These are phyloP conservation scores for Alternaria conjuncta DNA, from an alignment of 2,329 filamentous ascomycete genomes.

Conservation along the genomic window DNA sequence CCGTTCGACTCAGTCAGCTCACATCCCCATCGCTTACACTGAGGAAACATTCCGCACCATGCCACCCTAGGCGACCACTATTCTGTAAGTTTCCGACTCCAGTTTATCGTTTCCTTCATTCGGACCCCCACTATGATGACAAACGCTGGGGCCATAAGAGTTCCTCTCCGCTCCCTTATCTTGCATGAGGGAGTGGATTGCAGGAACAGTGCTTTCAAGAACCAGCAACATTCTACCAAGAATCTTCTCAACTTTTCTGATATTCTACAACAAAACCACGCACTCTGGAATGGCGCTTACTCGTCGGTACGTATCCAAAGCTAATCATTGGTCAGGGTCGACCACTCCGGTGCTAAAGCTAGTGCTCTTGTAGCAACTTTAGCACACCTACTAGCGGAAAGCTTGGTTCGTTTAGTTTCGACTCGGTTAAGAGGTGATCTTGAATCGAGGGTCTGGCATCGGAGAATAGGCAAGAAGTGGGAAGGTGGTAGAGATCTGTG, in stretches of 20 bases:
- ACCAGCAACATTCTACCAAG: slow-evolving; percentile 24
- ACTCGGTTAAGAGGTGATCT: not conserved
- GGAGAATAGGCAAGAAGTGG: not conserved
- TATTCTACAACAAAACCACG: not conserved
- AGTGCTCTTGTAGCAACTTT: not conserved
- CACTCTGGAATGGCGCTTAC: not conserved
- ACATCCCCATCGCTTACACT: not conserved
- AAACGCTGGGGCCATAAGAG: slow-evolving; percentile 46
- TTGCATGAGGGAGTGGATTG: slow-evolving; percentile 10
- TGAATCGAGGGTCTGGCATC: not conserved
- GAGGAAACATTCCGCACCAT: not conserved
- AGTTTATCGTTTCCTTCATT: not conserved
- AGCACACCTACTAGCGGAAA: not conserved
- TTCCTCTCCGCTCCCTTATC: slow-evolving; percentile 15
- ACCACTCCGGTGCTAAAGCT: not conserved
- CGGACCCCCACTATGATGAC: slow-evolving; percentile 31
- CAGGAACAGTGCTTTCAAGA: slow-evolving; percentile 30
- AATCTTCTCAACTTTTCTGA: slow-evolving; percentile 38
- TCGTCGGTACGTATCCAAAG: not conserved
- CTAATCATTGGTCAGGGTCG: slow-evolving; percentile 3
- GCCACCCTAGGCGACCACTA: not conserved
- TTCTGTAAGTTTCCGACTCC: not conserved
- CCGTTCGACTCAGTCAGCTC: not conserved
- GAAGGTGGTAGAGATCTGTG: not conserved
- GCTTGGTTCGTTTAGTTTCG: not conserved